Evolutionary conservation across 2,329 filamentous ascomycete genomes (phyloP), one percentile per base, ranked within the genome.

Genomic region (Chlorencoelia australis): DNA sequence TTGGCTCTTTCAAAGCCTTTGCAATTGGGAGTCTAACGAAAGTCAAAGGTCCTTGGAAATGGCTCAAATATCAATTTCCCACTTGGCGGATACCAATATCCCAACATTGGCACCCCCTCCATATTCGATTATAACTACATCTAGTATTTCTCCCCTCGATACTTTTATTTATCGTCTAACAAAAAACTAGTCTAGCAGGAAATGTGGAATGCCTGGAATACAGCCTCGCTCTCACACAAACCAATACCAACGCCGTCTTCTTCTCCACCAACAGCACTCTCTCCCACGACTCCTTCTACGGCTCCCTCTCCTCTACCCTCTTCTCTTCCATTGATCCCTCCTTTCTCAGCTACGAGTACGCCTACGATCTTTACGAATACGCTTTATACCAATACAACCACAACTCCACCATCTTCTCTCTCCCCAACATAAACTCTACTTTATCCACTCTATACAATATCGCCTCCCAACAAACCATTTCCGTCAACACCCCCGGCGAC

Each of bases 31-130:
- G 9, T 14, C 11, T 19, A 47, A 28, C 33, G 33, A 33, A 37
- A 47, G 19, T 65, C n/a, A n/a, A n/a, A 73, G 43, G 71, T 66
- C 1, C 60, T 84, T 22, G 64, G 65, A 13, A 76, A 83, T 52
- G 75, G 75, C 8, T 73, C 69, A 4, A 58, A 63, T 2, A 62
- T 82, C 5, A 62, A 75, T 17, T 73, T 74, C 26, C 87, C 87
- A 0, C 59, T 94, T 50, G 63, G 72, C 36, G 86, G 86, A 7
- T 94, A 88, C 54, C 87, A 94, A 55, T 75, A 93, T 46, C 80
- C 89, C 13, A 30, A 34, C 20, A 24, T 37, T 22, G 28, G 26
- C n/a, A 25, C 30, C 17, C n/a, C 30, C 11, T 21, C 30, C 13
- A 10, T 20, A n/a, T 17, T 19, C 25, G 27, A 33, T 18, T 30